Conservation (phyloP, 1,284 basidiomycete species). For the Hemileia vastatrix region DNA sequence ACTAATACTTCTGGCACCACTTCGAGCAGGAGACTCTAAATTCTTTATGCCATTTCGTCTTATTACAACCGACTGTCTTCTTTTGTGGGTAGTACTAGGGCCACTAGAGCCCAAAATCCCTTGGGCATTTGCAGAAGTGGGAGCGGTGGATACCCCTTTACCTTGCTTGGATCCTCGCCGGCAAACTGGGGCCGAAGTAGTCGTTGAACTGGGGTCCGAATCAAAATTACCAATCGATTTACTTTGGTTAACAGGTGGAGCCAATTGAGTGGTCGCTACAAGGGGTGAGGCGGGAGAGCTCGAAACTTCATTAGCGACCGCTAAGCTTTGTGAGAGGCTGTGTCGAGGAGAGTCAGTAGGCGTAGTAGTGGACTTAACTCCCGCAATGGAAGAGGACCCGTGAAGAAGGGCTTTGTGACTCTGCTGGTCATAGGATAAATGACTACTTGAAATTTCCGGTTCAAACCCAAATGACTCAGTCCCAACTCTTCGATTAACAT, state of each 20-base stretch:
- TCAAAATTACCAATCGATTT: slow-evolving; percentile 11
- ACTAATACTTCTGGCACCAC: slow-evolving; percentile 24
- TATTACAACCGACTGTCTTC: slow-evolving; percentile 7
- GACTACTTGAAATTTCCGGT: too few relatives aligned
- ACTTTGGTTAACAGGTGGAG: slow-evolving; percentile 12
- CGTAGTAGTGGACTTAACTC: too few relatives aligned
- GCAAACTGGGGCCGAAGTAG: slow-evolving; percentile 3
- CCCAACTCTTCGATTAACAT: background rate
- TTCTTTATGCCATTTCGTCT: slow-evolving; percentile 16
- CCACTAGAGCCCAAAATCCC: too few relatives aligned
- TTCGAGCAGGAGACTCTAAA: slow-evolving; percentile 16
- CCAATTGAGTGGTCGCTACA: background rate
- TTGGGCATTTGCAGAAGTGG: background rate
- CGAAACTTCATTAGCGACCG: too few relatives aligned
- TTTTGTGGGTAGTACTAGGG: background rate
- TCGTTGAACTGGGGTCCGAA: slow-evolving; percentile 6
- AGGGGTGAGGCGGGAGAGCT: slow-evolving; percentile 9
- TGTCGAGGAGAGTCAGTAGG: slow-evolving; percentile 13
- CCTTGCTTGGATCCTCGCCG: slow-evolving; percentile 13
- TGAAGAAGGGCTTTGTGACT: background rate
- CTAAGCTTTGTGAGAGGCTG: slow-evolving; percentile 8
- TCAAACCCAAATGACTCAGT: background rate
- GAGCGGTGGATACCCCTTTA: background rate
- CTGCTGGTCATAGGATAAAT: background rate
- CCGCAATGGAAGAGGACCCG: slow-evolving; percentile 2